A percentile compares a stretch with the other conserved stretches of the same genome.
Conservation (phyloP, 2,329 filamentous ascomycete species). For the Lecanicillium sp. region DNA sequence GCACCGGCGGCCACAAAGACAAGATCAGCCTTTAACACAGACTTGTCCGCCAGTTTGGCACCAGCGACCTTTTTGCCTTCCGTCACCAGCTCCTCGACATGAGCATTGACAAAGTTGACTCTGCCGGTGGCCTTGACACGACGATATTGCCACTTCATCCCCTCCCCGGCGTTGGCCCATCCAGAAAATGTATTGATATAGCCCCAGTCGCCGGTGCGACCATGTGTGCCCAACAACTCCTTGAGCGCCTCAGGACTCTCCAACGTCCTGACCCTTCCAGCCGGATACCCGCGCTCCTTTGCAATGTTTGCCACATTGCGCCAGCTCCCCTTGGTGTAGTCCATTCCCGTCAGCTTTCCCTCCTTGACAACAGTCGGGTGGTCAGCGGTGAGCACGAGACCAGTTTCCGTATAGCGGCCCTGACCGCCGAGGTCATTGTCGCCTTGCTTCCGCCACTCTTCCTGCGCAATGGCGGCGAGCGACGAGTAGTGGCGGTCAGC, state of each 20-base stretch:
- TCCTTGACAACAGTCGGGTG: conserved; percentile 21
- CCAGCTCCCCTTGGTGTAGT: conserved; percentile 53
- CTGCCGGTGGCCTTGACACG: conserved; percentile 46
- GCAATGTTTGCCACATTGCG: conserved; percentile 50
- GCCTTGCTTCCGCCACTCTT: conserved; percentile 55
- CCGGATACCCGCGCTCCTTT: conserved; percentile 25
- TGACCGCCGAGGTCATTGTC: conserved; percentile 49
- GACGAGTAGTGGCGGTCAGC: conserved; percentile 67
- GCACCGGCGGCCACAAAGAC: conserved; percentile 78
- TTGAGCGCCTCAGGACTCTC: conserved; percentile 35
- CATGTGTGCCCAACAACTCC: conserved; percentile 36
- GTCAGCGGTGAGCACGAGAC: conserved; percentile 56
- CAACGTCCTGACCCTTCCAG: conserved; percentile 35
- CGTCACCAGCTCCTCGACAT: conserved; percentile 33
- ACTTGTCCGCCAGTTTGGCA: conserved; percentile 28
- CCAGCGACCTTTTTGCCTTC: conserved; percentile 41
- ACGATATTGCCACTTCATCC: conserved; percentile 55
- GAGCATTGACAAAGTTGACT: conserved; percentile 45
- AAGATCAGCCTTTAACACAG: conserved; percentile 52
- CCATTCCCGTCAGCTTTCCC: conserved; percentile 36
- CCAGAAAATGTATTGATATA: conserved; percentile 69
- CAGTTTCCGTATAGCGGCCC: conserved; percentile 62
- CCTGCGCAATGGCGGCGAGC: conserved; percentile 63
- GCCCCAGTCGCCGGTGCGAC: conserved; percentile 52
- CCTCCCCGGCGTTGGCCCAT: conserved; percentile 71